Conservation (phyloP, 805 yeast species). For the Huiozyma sinensis region DNA sequence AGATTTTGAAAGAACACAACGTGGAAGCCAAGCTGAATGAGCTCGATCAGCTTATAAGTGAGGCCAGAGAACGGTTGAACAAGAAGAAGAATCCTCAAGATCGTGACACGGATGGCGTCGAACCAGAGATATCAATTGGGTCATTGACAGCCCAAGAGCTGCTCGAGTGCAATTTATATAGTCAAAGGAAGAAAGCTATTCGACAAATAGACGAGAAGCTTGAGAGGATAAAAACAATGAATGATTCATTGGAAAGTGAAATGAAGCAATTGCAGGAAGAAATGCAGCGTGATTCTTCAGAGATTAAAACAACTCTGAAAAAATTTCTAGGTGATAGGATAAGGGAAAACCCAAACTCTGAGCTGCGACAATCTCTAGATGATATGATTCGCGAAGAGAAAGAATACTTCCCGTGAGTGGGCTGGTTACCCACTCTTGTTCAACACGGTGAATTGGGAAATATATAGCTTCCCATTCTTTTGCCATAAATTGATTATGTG, state of each 20-base stretch:
- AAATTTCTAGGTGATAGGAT: conserved; percentile 18
- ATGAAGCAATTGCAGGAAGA: conserved; percentile 11
- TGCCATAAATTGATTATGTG: too few relatives aligned
- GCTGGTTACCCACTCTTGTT: neutral
- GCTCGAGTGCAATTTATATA: conserved; percentile 18
- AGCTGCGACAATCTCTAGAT: conserved; percentile 17
- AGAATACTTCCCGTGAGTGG: conserved; percentile 3
- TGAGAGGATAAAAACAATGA: conserved; percentile 12
- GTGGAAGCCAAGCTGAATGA: conserved; percentile 29
- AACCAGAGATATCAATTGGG: conserved; percentile 9
- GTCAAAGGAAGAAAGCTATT: conserved; percentile 13
- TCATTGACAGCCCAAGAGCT: conserved; percentile 19
- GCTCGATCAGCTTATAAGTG: conserved; percentile 31
- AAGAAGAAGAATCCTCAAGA: conserved; percentile 2
- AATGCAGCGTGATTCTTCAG: conserved; percentile 16
- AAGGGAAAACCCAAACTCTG: conserved; percentile 12
- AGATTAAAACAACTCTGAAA: conserved; percentile 10
- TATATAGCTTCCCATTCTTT: neutral
- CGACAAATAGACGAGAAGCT: conserved; percentile 18
- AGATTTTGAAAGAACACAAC: conserved; percentile 39
- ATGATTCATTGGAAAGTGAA: conserved; percentile 16
- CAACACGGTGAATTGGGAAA: neutral
- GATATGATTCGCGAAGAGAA: conserved; percentile 22
- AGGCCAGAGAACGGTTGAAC: conserved; percentile 22
- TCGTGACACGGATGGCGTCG: neutral